phyloP scores from a whole-genome alignment of 768 basidiomycete genomes.

The Lactarius trivialis region DNA sequence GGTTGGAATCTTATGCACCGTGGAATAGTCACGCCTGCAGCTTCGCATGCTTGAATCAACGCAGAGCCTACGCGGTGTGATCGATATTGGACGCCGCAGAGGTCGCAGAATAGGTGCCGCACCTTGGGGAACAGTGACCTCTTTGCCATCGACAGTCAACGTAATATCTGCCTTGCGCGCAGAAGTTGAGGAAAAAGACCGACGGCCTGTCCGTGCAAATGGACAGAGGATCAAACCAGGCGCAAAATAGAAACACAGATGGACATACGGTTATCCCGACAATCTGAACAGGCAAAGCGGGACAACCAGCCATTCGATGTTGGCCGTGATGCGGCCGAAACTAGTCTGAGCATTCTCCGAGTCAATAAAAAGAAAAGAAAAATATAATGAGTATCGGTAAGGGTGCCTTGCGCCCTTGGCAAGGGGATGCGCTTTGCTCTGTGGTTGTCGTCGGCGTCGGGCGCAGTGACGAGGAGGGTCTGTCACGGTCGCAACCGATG shows the following conservation, averaged over 20 bases:
- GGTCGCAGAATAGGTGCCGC: conserved; percentile 26
- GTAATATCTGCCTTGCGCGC: conserved; percentile 74
- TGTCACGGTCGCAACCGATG: conserved; percentile 11
- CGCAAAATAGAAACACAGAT: not conserved
- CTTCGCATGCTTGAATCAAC: conserved; percentile 94
- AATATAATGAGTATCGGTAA: not conserved
- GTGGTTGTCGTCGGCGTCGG: conserved; percentile 19
- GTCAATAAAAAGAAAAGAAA: not conserved
- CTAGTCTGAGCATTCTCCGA: conserved; percentile 57
- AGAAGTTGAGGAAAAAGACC: conserved; percentile 61
- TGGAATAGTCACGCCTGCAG: conserved; percentile 75
- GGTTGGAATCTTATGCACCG: conserved; percentile 40
- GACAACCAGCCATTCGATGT: conserved; percentile 64
- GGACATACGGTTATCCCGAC: conserved; percentile 16
- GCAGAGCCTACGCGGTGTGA: conserved; percentile 58
- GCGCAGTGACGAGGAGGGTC: conserved; percentile 19
- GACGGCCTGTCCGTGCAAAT: conserved; percentile 34
- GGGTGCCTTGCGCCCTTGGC: conserved; percentile 7
- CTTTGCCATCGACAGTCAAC: conserved; percentile 92
- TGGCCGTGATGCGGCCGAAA: conserved; percentile 48
- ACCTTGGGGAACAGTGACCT: conserved; percentile 97
- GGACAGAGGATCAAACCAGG: not conserved
- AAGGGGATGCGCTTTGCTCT: conserved; percentile 6
- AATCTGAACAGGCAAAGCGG: conserved; percentile 39
- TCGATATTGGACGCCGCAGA: conserved; percentile 3